Conservation (phyloP, 306 rosid genomes). For the Lathyrus aphaca region DNA sequence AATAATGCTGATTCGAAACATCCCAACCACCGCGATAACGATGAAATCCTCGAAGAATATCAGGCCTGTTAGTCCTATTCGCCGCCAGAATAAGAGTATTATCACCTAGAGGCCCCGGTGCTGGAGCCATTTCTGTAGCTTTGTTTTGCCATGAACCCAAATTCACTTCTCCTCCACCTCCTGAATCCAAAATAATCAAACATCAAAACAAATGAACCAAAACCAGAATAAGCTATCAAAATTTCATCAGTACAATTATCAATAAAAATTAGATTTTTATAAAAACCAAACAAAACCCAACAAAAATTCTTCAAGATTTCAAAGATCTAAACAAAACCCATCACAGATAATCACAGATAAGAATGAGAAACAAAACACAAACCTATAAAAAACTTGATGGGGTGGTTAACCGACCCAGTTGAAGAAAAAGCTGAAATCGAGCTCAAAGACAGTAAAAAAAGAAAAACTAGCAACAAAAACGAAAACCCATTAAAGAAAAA, state of each 20-base stretch:
- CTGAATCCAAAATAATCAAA: constrained; percentile 41
- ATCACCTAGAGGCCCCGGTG: constrained; percentile 64
- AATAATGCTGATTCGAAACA: constrained; percentile 73
- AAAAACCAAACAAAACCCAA: constrained; percentile 21
- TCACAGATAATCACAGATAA: constrained; percentile 12
- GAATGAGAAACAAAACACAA: constrained; percentile 37
- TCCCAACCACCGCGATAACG: constrained; percentile 90
- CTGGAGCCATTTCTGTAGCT: constrained; percentile 54
- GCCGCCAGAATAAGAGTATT: constrained; percentile 79
- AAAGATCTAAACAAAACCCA: constrained; percentile 44
- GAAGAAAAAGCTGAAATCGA: constrained; percentile 57
- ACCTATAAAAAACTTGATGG: constrained; percentile 61
- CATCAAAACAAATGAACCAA: constrained; percentile 10
- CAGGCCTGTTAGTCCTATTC: constrained; percentile 80
- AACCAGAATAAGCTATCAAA: neutral
- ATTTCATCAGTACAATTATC: neutral
- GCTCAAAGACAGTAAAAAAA: constrained; percentile 47
- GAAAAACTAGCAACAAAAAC: constrained; percentile 42
- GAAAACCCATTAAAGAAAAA: constrained; percentile 38
- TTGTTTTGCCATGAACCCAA: constrained; percentile 79
- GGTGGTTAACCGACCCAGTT: constrained; percentile 40
- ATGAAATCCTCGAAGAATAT: constrained; percentile 67
- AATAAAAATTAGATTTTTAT: constrained; percentile 17
- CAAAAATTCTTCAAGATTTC: neutral
- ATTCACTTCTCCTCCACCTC: constrained; percentile 67